Conservation (phyloP, 257 asterid species). For the Nicotiana sylvestris region DNA sequence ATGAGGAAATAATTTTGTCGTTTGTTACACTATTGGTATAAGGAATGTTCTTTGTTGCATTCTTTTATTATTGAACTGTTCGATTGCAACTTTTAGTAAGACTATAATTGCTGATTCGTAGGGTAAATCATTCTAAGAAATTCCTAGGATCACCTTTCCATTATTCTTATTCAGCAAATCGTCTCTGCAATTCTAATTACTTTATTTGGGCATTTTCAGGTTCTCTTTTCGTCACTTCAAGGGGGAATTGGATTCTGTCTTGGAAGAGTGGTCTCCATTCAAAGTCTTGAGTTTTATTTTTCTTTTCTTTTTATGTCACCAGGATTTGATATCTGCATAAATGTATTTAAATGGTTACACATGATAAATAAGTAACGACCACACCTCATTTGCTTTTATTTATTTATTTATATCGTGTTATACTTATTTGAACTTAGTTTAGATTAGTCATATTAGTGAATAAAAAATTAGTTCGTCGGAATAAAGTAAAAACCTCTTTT, state of each 20-base stretch:
- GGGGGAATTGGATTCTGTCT: background rate
- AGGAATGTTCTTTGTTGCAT: background rate
- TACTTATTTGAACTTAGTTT: no score
- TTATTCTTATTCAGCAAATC: background rate
- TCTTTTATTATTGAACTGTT: background rate
- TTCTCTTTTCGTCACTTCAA: background rate
- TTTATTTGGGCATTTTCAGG: background rate
- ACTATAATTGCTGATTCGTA: background rate
- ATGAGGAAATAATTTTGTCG: background rate
- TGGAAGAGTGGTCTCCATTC: background rate
- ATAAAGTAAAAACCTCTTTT: background rate
- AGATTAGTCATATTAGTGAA: background rate
- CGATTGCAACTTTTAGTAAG: background rate
- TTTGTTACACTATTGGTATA: background rate
- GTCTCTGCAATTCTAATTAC: background rate
- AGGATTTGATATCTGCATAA: background rate
- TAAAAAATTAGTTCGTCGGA: background rate
- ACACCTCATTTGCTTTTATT: background rate
- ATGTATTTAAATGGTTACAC: background rate
- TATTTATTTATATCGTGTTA: no score
- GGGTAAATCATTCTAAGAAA: background rate
- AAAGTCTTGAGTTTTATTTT: background rate
- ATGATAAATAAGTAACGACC: background rate
- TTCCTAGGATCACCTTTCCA: conserved; percentile 2
- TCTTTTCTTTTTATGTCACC: no score